Conservation (phyloP, 306 rosid species). For the Casuarina glauca region DNA sequence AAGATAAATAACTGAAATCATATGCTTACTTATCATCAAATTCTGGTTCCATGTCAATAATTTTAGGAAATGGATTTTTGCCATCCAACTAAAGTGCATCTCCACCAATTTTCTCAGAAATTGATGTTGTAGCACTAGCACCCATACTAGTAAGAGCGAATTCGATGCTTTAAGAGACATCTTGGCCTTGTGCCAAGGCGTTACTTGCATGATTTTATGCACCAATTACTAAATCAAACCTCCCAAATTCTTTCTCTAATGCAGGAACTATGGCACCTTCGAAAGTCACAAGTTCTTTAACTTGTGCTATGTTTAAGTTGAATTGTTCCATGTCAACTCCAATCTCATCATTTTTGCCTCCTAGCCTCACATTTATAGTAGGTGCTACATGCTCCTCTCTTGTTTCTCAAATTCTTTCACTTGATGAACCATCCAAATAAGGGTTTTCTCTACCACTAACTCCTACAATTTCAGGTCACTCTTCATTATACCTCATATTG, state of each 20-base stretch:
- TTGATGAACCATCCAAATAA: conserved; percentile 17
- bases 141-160: conserved; percentile 23
- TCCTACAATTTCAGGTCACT: conserved; percentile 31
- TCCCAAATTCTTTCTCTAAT: conserved; percentile 21
- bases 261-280: conserved; percentile 22
- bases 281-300: conserved; percentile 30
- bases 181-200: conserved; percentile 22
- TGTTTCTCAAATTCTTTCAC: conserved; percentile 30
- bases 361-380: conserved; percentile 37
- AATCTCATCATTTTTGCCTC: conserved; percentile 31
- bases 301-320: conserved; percentile 17
- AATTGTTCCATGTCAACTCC: conserved; percentile 29
- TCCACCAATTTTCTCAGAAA: conserved; percentile 23
- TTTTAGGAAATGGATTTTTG: conserved; percentile 63
- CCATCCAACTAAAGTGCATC: conserved; percentile 19
- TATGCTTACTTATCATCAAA: conserved; percentile 45
- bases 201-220: conserved; percentile 30
- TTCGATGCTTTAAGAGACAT: conserved; percentile 19
- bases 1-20: neutral
- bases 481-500: conserved; percentile 20
- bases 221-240: conserved; percentile 21
- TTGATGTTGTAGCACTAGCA: conserved; percentile 23
- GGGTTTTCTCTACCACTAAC: conserved; percentile 23
- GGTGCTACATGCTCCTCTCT: conserved; percentile 22
- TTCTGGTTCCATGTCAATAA: conserved; percentile 68